Evolutionary conservation across 2,329 filamentous ascomycete species (phyloP).

Genomic region (Westerdykella aurantiaca): DNA sequence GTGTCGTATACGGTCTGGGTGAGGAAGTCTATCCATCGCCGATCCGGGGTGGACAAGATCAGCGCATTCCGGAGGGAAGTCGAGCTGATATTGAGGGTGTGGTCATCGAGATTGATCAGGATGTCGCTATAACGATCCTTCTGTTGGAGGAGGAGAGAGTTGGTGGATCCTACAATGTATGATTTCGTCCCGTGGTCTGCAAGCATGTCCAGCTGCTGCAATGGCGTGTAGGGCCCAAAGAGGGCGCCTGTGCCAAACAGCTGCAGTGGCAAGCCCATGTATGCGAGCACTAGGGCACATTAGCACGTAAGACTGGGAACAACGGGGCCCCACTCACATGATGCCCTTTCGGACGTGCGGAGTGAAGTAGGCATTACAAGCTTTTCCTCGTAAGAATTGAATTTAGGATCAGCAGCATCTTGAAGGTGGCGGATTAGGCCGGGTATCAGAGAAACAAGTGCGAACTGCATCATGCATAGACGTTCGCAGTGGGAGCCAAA

Average conservation of each 20-base stretch:
- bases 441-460: slow-evolving; percentile 89
- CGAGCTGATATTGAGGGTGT: slow-evolving; percentile 77
- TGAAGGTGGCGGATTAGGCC: slow-evolving; percentile 86
- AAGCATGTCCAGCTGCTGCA: slow-evolving; percentile 90
- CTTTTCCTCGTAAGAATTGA: slow-evolving; percentile 74
- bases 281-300: slow-evolving; percentile 60
- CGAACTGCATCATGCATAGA: slow-evolving; percentile 98
- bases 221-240: slow-evolving; percentile 91
- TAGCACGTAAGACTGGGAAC: slow-evolving; percentile 12
- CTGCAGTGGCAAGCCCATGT: slow-evolving; percentile 91
- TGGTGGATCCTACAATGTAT: slow-evolving; percentile 95
- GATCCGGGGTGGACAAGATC: slow-evolving; percentile 74
- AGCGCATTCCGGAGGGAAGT: slow-evolving; percentile 70
- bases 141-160: slow-evolving; percentile 87
- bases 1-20: slow-evolving; percentile 92
- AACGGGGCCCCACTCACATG: slow-evolving; percentile 44
- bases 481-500: slow-evolving; percentile 95
- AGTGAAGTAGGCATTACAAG: slow-evolving; percentile 74
- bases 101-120: slow-evolving; percentile 90
- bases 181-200: slow-evolving; percentile 94
- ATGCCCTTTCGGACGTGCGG: slow-evolving; percentile 84
- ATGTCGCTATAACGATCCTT: slow-evolving; percentile 95
- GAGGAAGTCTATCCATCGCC: slow-evolving; percentile 93
- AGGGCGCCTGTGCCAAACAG: slow-evolving; percentile 95
- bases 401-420: slow-evolving; percentile 89